Percentiles rank a stretch among this genome's conserved stretches.
phyloP scores from a whole-genome alignment of 371 early-diverging fungal species.

The Haplosporangium sp. region DNA sequence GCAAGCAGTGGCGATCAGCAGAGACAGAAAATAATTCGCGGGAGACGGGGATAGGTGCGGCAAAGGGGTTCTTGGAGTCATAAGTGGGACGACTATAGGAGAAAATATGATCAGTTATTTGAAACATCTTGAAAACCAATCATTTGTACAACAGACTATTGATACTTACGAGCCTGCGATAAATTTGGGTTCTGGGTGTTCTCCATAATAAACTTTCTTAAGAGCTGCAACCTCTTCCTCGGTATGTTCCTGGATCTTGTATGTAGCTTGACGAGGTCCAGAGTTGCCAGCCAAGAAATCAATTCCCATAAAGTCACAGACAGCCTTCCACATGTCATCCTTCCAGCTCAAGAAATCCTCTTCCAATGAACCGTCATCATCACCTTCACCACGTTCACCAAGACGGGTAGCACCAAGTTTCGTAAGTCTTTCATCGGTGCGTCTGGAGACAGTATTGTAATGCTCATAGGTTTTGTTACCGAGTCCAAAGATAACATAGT shows the following conservation, averaged over 20 bases:
- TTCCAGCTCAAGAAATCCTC: conserved; percentile 97
- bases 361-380: conserved; percentile 95
- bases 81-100: conserved; percentile 59
- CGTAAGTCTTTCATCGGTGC: conserved; percentile 72
- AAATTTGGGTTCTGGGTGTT: conserved; percentile 62
- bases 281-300: conserved; percentile 61
- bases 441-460: conserved; percentile 86
- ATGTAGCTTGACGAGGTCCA: conserved; percentile 55
- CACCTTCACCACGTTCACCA: conserved; percentile 92
- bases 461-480: conserved; percentile 98
- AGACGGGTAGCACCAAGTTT: conserved; percentile 83
- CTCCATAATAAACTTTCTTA: conserved; percentile 70
- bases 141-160: neutral
- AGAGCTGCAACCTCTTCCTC: conserved; percentile 55
- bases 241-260: conserved; percentile 59
- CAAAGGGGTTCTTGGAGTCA: conserved; percentile 87
- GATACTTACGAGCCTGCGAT: conserved; percentile 53
- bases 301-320: conserved; percentile 81
- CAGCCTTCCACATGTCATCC: conserved; percentile 81
- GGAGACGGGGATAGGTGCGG: conserved; percentile 69
- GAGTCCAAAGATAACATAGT: conserved; percentile 91
- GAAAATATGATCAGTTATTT: neutral
- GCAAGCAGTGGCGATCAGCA: conserved; percentile 86
- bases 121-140: neutral
- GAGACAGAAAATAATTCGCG: conserved; percentile 74